Conservation (phyloP, 768 basidiomycete genomes). For the Pleurotus ostreatus region DNA sequence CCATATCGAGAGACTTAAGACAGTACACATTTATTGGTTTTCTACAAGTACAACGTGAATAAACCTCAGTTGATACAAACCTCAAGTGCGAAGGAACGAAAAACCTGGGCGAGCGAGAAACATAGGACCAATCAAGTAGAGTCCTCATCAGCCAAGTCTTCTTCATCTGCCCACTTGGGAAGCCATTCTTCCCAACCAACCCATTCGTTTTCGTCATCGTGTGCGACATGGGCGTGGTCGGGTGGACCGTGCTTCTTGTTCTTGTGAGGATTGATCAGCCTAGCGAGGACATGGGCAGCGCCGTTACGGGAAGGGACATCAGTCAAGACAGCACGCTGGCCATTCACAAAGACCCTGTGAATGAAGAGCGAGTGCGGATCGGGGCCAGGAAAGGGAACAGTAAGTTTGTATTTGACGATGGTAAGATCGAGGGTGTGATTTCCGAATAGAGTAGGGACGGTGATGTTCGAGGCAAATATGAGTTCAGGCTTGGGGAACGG, state of each 20-base stretch:
- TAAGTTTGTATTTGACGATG: slow-evolving; percentile 42
- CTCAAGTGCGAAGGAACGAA: too few relatives aligned
- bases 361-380: slow-evolving; percentile 20
- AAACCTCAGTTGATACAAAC: too few relatives aligned
- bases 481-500: slow-evolving; percentile 18
- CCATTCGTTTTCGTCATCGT: slow-evolving; percentile 34
- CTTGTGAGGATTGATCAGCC: slow-evolving; percentile 33
- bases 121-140: background rate
- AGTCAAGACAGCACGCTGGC: slow-evolving; percentile 28
- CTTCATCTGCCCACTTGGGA: slow-evolving; percentile 35
- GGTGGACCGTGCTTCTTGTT: slow-evolving; percentile 16
- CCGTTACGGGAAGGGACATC: slow-evolving; percentile 57
- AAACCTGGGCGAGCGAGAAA: background rate
- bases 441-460: slow-evolving; percentile 36
- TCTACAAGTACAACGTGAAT: too few relatives aligned
- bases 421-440: slow-evolving; percentile 42
- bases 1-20: too few relatives aligned
- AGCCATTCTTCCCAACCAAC: slow-evolving; percentile 52
- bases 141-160: slow-evolving; percentile 18
- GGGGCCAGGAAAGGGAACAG: slow-evolving; percentile 33
- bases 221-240: background rate
- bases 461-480: slow-evolving; percentile 29
- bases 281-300: slow-evolving; percentile 45
- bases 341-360: slow-evolving; percentile 38
- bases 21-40: too few relatives aligned